Base-by-base conservation (phyloP, 1,139 yeast genomes). In the Magnusiomyces paraingens region DNA sequence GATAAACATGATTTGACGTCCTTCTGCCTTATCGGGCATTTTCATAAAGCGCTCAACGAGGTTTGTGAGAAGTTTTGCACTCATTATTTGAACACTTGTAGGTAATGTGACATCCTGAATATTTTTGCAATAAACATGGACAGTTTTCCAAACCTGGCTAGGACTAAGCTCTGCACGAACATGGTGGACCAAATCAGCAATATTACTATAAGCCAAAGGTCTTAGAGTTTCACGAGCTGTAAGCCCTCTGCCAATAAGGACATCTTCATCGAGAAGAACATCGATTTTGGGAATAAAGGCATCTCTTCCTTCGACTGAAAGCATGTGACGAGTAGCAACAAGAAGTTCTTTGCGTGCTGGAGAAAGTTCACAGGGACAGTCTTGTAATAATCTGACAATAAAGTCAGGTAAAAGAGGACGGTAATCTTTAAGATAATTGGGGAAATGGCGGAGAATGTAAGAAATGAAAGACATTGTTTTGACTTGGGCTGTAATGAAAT, bases 381-480 rank as follows among this genome's bases (percentile, higher is more conserved):
- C 99, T 68, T 90, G 96, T 48, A 94, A 73, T 48, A 94, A 73
- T 60, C 98, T 75, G 56, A 93, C 80, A 35, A 93, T 87, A 51
- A 91, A 81, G 59, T 87, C 95, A 0, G 99, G 99, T 3, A 94
- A 89, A 22, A 78, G 73, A 53, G 76, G 75, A 36, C 84, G 80
- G 57, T 87, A 89, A 57, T 81, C 83, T 54, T 68, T 66, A 61
- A 93, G 71, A 50, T 82, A 83, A 38, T 81, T 79, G 1, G 95
- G 83, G 63, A 84, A 86, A 8, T 95, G 93, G 61, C 98, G 79
- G 45, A 94, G 84, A 60, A 91, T 90, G 67, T 91, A 94, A 0
- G 99, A 98, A 64, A 94, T 74, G 62, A 94, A 93, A 0, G 97
- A 89, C 53, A 96, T 94, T 1, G 98, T 96, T 68, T 94, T 94